Evolutionary conservation across 148 eudicot genomes (phyloP).

Genomic region (Dianthus caryophyllus): DNA sequence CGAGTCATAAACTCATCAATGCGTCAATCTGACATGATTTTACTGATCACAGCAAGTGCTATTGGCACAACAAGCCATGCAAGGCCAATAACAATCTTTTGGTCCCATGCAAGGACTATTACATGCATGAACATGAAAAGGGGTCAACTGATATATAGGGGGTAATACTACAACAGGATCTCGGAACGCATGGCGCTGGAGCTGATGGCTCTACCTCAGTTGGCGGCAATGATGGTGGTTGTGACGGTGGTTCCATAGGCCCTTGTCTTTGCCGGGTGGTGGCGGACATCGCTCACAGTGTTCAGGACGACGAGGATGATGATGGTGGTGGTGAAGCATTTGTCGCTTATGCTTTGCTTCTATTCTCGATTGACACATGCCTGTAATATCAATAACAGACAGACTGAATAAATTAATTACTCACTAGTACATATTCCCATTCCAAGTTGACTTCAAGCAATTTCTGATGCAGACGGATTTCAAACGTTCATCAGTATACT

Average conservation of each 20-base stretch:
- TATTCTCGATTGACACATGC: background rate
- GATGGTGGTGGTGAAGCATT: slow-evolving; percentile 4
- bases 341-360: slow-evolving; percentile 10
- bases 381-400: no score
- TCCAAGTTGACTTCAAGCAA: background rate
- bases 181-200: background rate
- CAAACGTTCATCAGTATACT: background rate
- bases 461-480: background rate
- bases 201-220: background rate
- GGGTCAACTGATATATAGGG: slow-evolving; percentile 11
- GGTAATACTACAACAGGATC: background rate
- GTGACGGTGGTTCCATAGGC: background rate
- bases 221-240: background rate
- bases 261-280: background rate
- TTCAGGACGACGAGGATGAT: background rate
- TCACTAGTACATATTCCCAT: background rate
- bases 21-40: background rate
- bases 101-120: slow-evolving; percentile 11
- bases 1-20: background rate
- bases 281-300: background rate
- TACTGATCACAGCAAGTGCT: slow-evolving; percentile 16
- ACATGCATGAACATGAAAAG: slow-evolving; percentile 18
- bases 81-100: slow-evolving; percentile 22
- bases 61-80: slow-evolving; percentile 19
- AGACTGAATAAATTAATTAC: background rate